Base-by-base conservation (phyloP, 345 rosid genomes). In the Eucalyptus polyanthemos region DNA sequence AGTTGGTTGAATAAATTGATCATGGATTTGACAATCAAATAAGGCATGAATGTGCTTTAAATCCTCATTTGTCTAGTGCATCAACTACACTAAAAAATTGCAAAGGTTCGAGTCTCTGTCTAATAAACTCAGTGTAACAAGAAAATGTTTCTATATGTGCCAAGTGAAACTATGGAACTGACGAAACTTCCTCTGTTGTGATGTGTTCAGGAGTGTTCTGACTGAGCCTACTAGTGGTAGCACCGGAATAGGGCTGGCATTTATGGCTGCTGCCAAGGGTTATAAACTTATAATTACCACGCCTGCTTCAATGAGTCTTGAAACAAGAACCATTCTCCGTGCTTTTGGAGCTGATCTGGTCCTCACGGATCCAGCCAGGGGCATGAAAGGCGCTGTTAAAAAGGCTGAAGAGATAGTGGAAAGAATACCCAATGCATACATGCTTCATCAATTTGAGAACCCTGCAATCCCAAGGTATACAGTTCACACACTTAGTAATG, bases 301-400 rank as follows among this genome's bases (percentile, higher is more conserved):
- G 98, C 98, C 98, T 53, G 91, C 97, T 89, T 93, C 97, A 24
- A 94, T 95, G 97, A 95, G 97, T 90, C 90, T 94, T 11, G 98
- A 96, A 89, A 95, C 96, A 94, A 94, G 96, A 93, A 94, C 94
- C 91, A 93, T 96, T 88, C 97, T 96, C 87, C 94, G 91, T 40
- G 98, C 94, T 87, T 95, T 94, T 88, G 97, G 98, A 88, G 96
- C 96, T 80, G 95, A 96, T 93, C 89, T 96, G 90, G 94, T 96
- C 86, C 94, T 96, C 72, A 95, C 95, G 19, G 95, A 94, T 91
- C 94, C 95, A 10, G 95, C 95, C 87, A 91, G 90, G 88, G 96
- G 95, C 88, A 91, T 95, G 95, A 95, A 91, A 89, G 97, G 98
- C 9, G 96, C 95, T 65, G 92, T 95, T 87, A 92, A 93, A 89